A percentile compares a stretch with the other conserved stretches of the same genome.
Evolutionary conservation across 768 basidiomycete genomes (phyloP).

Genomic region (Artomyces pyxidatus): DNA sequence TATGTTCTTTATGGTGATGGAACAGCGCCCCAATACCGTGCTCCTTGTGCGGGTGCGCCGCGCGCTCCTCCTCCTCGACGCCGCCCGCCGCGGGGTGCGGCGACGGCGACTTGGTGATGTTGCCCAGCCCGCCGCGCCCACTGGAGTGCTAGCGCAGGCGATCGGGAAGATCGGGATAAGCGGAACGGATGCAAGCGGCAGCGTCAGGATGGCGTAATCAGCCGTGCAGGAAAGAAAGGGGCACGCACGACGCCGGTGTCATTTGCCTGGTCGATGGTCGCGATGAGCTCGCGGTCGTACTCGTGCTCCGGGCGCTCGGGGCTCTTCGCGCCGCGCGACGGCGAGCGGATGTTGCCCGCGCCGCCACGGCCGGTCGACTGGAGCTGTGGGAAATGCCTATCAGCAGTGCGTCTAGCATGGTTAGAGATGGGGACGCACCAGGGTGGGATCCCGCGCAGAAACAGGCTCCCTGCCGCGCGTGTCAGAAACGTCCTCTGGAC

Average conservation of each 20-base stretch:
- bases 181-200: no score
- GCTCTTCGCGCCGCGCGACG: constrained; percentile 37
- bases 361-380: constrained; percentile 76
- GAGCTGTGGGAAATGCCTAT: constrained; percentile 22
- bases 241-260: constrained; percentile 23
- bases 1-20: no score
- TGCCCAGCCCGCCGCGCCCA: constrained; percentile 61
- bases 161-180: no score
- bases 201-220: background rate
- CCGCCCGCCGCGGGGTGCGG: constrained; percentile 35
- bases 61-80: constrained; percentile 23
- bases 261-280: constrained; percentile 13
- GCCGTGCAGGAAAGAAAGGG: constrained; percentile 19
- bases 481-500: constrained; percentile 46
- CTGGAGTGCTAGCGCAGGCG: constrained; percentile 47
- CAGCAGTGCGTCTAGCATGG: background rate
- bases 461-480: constrained; percentile 56
- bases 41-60: constrained; percentile 16
- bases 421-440: constrained; percentile 22
- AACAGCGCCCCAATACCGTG: constrained; percentile 15
- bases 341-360: constrained; percentile 77
- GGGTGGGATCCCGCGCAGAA: constrained; percentile 24
- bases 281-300: constrained; percentile 22
- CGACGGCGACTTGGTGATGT: constrained; percentile 30
- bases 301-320: constrained; percentile 11